Evolutionary conservation across 192 early-diverging fungal species (phyloP).

Genomic region (Dimargaris cristalligena): DNA sequence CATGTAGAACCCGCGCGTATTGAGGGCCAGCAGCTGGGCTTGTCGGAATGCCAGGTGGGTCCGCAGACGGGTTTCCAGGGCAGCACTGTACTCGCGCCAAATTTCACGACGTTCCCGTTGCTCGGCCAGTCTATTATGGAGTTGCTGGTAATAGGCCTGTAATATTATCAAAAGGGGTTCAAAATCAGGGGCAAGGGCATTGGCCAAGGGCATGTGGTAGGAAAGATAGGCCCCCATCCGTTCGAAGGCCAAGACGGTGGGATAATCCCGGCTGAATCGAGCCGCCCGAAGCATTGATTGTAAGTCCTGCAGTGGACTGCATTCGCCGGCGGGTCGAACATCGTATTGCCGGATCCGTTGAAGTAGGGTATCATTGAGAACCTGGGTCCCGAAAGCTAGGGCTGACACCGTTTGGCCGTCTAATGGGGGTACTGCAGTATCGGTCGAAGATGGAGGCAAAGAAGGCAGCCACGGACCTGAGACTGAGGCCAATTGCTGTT

Average conservation of each 20-base stretch:
- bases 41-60: not conserved
- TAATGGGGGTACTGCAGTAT: too few species aligned
- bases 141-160: not conserved
- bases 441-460: too few species aligned
- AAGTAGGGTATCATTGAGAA: not conserved
- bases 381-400: not conserved
- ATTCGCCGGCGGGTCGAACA: not conserved
- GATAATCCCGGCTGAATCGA: not conserved
- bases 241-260: not conserved
- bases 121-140: too few species aligned
- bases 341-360: not conserved
- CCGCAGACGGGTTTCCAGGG: not conserved
- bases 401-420: not conserved
- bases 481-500: too few species aligned
- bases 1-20: not conserved
- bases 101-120: not conserved
- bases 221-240: not conserved
- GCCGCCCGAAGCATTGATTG: not conserved
- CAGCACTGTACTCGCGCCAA: not conserved
- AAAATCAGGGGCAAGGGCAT: not conserved
- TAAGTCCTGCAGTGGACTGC: not conserved
- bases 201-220: not conserved
- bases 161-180: not conserved
- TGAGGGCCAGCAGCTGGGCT: slow-evolving; percentile 2
- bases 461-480: not conserved